Evolutionary conservation across 257 asterid genomes (phyloP).

Genomic region (Plantago ovata): DNA sequence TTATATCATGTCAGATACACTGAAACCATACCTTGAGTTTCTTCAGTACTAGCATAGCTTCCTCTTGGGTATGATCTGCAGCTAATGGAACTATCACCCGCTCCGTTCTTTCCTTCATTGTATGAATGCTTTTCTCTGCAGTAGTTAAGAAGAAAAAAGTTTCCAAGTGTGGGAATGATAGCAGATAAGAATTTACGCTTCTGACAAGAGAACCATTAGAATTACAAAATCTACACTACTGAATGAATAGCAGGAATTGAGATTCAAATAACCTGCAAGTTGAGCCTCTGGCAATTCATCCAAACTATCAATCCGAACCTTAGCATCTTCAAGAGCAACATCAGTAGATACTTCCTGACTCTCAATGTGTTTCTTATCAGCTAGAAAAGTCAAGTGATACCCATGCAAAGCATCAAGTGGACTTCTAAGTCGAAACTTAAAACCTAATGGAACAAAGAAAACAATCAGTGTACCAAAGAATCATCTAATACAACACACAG

Average conservation of each 20-base stretch:
- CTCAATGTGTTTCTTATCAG: slow-evolving; percentile 21
- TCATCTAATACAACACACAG: slow-evolving; percentile 4
- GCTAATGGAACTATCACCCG: slow-evolving; percentile 51
- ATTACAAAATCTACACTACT: not conserved
- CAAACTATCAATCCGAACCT: slow-evolving; percentile 28
- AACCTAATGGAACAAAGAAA: slow-evolving; percentile 36
- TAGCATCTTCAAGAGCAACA: slow-evolving; percentile 27
- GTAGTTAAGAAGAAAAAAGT: slow-evolving; percentile 13
- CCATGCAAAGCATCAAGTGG: slow-evolving; percentile 31
- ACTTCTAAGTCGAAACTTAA: slow-evolving; percentile 31
- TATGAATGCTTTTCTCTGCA: slow-evolving; percentile 25
- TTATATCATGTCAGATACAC: slow-evolving; percentile 14
- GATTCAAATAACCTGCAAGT: slow-evolving; percentile 39
- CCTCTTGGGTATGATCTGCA: slow-evolving; percentile 79
- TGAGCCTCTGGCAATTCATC: slow-evolving; percentile 29
- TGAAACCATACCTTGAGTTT: slow-evolving; percentile 68
- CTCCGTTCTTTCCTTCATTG: slow-evolving; percentile 33
- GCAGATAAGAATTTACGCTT: not conserved
- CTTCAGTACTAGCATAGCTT: slow-evolving; percentile 64
- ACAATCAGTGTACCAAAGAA: not conserved
- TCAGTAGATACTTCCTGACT: slow-evolving; percentile 33
- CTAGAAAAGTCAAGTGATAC: slow-evolving; percentile 23
- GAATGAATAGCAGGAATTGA: not conserved
- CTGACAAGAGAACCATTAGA: not conserved
- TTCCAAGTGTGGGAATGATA: slow-evolving; percentile 9